phyloP scores from a whole-genome alignment of 768 basidiomycete species.

The Ramaria rubella region DNA sequence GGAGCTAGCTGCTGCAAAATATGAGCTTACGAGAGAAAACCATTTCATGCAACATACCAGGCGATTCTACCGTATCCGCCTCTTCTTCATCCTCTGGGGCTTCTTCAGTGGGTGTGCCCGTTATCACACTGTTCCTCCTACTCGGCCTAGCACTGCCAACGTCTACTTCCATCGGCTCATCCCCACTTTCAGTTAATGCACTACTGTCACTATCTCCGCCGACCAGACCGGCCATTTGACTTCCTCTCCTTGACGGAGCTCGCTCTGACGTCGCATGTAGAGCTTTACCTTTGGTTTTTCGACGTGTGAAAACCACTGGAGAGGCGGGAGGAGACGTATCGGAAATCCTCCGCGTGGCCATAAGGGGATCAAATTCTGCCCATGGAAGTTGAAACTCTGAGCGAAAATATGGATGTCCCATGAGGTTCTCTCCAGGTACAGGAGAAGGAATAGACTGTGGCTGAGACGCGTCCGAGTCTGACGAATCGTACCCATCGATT shows the following conservation, averaged over 20 bases:
- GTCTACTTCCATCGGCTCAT: constrained; percentile 35
- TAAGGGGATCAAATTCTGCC: constrained; percentile 48
- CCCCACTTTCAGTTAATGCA: constrained; percentile 76
- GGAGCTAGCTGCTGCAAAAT: not conserved
- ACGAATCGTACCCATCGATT: constrained; percentile 41
- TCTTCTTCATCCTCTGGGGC: constrained; percentile 63
- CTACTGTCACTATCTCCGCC: constrained; percentile 82
- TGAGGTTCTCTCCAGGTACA: constrained; percentile 61
- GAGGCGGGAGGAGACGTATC: constrained; percentile 58
- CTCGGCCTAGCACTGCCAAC: constrained; percentile 41
- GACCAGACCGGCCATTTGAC: constrained; percentile 62
- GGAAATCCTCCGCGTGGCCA: constrained; percentile 58
- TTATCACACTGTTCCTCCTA: constrained; percentile 59
- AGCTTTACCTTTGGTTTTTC: constrained; percentile 25
- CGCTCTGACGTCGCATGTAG: constrained; percentile 38
- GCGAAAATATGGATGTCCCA: constrained; percentile 64
- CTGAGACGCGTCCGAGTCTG: constrained; percentile 35
- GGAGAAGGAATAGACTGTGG: constrained; percentile 57
- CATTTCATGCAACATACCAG: not conserved
- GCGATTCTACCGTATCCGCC: constrained; percentile 42
- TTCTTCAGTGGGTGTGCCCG: constrained; percentile 60
- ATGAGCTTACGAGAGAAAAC: not conserved
- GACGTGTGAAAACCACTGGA: constrained; percentile 34
- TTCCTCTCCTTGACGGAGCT: constrained; percentile 39
- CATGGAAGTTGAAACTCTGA: constrained; percentile 49